Base-by-base conservation (phyloP, 352 stramenopile species). In the Pythium coloratum region DNA sequence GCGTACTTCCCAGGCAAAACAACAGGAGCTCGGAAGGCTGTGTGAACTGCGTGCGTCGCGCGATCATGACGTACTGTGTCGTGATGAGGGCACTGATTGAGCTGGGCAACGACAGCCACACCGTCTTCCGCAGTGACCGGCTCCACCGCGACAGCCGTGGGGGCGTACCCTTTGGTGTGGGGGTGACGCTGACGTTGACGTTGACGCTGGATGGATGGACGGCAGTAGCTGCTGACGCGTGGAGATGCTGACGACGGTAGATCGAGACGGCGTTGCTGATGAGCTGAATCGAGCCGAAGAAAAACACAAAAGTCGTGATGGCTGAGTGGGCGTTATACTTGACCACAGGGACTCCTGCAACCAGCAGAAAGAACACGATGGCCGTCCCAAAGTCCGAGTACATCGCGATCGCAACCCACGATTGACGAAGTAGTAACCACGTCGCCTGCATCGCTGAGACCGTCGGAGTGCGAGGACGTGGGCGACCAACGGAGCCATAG, bases 31-130 rank as follows among this genome's bases (percentile, higher is more conserved):
- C 13, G 2, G 5, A 7, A 1, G 14, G 2, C 13, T 32, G 40
- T 7, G 42, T 34, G 46, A 70, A 50, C 1, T 33, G 18, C 18
- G 65, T 44, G 0, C 20, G 24, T 0, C 49, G 50, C 1, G 55
- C 24, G 16, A 65, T 16, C 18, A 44, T 49, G 36, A 61, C 60
- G 49, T 65, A 65, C 64, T 61, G 55, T 6, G 64, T 49, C 2
- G 55, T 49, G 28, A 65, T 14, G 3, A 65, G 34, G 2, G 63
- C 62, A 8, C 20, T 44, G 24, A 32, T 8, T 2, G 38, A 18
- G 1, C 44, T 53, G 20, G 59, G 49, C 24, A 66, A 4, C 18
- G 24, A 55, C 6, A 59, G 6, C 16, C 3, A 14, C 2, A 58
- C 9, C 6, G 34, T 4, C 24, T 42, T 51, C 1, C 32, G 13